Percentiles rank a stretch among this genome's conserved stretches.
Evolutionary conservation across 176 grass and related monocot genomes (phyloP).

Genomic region (Ananas comosus): DNA sequence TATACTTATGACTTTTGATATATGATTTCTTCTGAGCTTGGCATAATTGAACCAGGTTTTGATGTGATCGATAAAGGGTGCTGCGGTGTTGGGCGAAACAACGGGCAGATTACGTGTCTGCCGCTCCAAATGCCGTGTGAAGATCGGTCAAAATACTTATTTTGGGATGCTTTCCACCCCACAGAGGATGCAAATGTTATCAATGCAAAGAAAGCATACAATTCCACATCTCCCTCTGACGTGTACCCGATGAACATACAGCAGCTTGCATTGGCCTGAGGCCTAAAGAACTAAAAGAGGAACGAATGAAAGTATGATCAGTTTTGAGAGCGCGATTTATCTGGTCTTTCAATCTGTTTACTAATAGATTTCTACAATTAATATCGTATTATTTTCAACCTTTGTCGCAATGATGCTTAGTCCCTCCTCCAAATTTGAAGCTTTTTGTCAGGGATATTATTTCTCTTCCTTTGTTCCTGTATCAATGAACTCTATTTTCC

Average conservation of each 20-base stretch:
- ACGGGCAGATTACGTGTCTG: constrained; percentile 91
- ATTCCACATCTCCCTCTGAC: constrained; percentile 36
- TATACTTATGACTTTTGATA: not conserved
- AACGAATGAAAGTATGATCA: not conserved
- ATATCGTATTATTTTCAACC: no score
- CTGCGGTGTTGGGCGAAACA: constrained; percentile 87
- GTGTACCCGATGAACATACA: constrained; percentile 58
- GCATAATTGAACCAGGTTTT: constrained; percentile 29
- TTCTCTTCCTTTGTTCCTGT: no score
- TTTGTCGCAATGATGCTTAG: no score
- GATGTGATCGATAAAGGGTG: constrained; percentile 62
- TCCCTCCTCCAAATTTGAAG: no score
- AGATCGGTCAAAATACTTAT: constrained; percentile 62
- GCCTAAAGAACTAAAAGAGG: constrained; percentile 10
- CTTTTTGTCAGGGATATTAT: no score
- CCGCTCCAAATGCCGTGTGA: constrained; percentile 61
- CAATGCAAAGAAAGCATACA: constrained; percentile 60
- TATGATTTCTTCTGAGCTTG: not conserved
- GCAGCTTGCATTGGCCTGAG: constrained; percentile 58
- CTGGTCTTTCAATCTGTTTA: no score
- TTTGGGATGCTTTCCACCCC: constrained; percentile 95
- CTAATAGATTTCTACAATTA: no score
- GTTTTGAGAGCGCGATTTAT: not conserved
- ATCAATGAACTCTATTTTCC: no score
- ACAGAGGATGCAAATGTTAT: constrained; percentile 67